Evolutionary conservation across 805 yeast genomes (phyloP).

Genomic region (Myxozyma udenii): DNA sequence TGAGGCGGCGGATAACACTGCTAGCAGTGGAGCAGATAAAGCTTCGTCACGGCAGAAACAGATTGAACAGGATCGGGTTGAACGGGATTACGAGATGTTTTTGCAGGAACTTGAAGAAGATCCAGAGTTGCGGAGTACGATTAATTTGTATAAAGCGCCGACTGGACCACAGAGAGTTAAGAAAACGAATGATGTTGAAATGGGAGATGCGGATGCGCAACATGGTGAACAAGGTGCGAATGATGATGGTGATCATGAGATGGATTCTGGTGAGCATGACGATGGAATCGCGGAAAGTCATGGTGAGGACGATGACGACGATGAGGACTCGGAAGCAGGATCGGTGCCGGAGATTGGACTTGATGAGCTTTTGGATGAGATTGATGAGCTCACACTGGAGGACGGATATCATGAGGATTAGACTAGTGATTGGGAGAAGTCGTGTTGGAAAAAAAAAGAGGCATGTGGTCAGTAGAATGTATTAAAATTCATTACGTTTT

Average conservation of each 20-base stretch:
- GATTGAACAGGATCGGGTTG: slow-evolving; percentile 88
- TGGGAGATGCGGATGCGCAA: slow-evolving; percentile 11
- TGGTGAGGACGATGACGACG: slow-evolving; percentile 20
- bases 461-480: too few relatives aligned
- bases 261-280: neutral
- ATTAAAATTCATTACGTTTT: too few relatives aligned
- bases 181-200: slow-evolving; percentile 16
- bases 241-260: slow-evolving; percentile 25
- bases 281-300: too few relatives aligned
- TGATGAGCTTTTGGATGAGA: slow-evolving; percentile 90
- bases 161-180: slow-evolving; percentile 17
- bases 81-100: slow-evolving; percentile 91
- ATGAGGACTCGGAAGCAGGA: slow-evolving; percentile 30
- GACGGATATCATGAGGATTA: slow-evolving; percentile 38
- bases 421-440: too few relatives aligned
- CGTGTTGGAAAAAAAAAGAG: too few relatives aligned
- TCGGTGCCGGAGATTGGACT: slow-evolving; percentile 70
- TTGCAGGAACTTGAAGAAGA: slow-evolving; percentile 97
- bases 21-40: neutral
- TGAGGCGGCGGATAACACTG: slow-evolving; percentile 64
- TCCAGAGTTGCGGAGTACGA: slow-evolving; percentile 83
- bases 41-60: slow-evolving; percentile 47
- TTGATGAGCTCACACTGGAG: slow-evolving; percentile 87
- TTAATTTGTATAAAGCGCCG: slow-evolving; percentile 77
- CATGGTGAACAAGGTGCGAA: slow-evolving; percentile 28